Conservation (phyloP, 1,284 basidiomycete species). For the Apiotrichum porosum region DNA sequence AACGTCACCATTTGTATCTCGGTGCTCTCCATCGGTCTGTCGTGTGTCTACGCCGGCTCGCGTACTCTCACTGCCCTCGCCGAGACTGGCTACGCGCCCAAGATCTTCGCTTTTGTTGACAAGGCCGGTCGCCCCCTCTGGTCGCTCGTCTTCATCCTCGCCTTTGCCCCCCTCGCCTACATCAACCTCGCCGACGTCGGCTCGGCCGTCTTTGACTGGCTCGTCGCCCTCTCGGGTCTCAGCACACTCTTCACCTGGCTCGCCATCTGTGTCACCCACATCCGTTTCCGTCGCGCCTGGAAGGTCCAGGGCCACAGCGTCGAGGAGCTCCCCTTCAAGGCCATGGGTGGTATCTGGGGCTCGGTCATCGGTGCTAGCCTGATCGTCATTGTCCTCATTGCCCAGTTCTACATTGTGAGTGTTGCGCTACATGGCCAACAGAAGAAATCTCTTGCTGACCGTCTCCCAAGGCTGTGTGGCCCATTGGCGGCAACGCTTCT, state of each 20-base stretch:
- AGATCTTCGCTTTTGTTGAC: constrained; percentile 51
- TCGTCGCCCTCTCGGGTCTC: constrained; percentile 53
- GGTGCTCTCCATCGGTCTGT: constrained; percentile 44
- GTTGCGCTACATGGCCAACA: no score
- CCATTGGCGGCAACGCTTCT: constrained; percentile 11
- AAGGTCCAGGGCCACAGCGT: constrained; percentile 40
- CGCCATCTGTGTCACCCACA: constrained; percentile 28
- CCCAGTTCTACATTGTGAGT: constrained; percentile 43
- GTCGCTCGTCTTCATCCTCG: constrained; percentile 45
- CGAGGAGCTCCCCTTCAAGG: constrained; percentile 51
- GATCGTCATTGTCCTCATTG: constrained; percentile 38
- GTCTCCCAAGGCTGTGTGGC: constrained; percentile 7
- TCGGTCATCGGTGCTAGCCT: constrained; percentile 48
- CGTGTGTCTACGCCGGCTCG: constrained; percentile 44
- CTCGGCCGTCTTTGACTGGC: constrained; percentile 46
- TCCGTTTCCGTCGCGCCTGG: constrained; percentile 51
- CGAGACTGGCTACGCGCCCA: constrained; percentile 50
- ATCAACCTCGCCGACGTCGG: constrained; percentile 42
- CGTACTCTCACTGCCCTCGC: constrained; percentile 43
- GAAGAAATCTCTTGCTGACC: neutral
- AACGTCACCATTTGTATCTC: constrained; percentile 52
- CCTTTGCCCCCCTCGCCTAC: constrained; percentile 47
- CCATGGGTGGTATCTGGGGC: constrained; percentile 50
- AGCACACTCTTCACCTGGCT: constrained; percentile 53
- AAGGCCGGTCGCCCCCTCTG: constrained; percentile 52